These are phyloP conservation scores for Sclerospora graminicola DNA, from an alignment of 352 stramenopile species.

Conservation along the genomic window DNA sequence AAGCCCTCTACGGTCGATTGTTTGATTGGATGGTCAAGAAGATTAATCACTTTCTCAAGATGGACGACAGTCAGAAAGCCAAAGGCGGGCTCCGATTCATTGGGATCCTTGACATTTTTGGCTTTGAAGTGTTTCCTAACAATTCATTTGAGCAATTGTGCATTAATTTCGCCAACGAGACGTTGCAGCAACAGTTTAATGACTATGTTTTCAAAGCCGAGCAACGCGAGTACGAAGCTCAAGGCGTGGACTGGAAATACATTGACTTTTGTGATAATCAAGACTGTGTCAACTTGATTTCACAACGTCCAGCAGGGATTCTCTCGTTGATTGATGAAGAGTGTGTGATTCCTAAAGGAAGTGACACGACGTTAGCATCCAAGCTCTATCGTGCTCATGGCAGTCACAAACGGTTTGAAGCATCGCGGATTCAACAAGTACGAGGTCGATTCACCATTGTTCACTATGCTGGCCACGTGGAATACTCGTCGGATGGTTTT, in stretches of 20 bases:
- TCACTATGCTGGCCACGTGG: constrained; percentile 75
- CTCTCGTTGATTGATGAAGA: constrained; percentile 85
- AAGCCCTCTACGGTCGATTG: constrained; percentile 80
- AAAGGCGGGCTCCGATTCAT: constrained; percentile 68
- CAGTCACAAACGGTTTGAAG: constrained; percentile 51
- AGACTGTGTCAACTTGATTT: constrained; percentile 86
- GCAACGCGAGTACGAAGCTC: constrained; percentile 69
- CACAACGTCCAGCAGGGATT: constrained; percentile 74
- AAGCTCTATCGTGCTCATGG: constrained; percentile 71
- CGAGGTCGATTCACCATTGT: constrained; percentile 63
- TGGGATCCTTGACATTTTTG: constrained; percentile 89
- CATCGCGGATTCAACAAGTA: constrained; percentile 70
- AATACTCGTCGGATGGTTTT: constrained; percentile 68
- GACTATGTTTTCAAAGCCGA: constrained; percentile 86
- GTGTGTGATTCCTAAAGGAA: constrained; percentile 77
- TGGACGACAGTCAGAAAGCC: constrained; percentile 63
- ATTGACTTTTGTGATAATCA: constrained; percentile 84
- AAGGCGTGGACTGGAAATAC: constrained; percentile 81
- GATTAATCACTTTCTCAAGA: constrained; percentile 79
- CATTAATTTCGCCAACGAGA: constrained; percentile 88
- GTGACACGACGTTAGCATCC: constrained; percentile 66
- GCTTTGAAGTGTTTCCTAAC: constrained; percentile 86
- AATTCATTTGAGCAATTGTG: constrained; percentile 89
- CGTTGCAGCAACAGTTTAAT: constrained; percentile 84
- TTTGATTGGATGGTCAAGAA: constrained; percentile 87